Base-by-base conservation (phyloP, 495 filamentous ascomycete genomes). In the Hamigera avellanea region DNA sequence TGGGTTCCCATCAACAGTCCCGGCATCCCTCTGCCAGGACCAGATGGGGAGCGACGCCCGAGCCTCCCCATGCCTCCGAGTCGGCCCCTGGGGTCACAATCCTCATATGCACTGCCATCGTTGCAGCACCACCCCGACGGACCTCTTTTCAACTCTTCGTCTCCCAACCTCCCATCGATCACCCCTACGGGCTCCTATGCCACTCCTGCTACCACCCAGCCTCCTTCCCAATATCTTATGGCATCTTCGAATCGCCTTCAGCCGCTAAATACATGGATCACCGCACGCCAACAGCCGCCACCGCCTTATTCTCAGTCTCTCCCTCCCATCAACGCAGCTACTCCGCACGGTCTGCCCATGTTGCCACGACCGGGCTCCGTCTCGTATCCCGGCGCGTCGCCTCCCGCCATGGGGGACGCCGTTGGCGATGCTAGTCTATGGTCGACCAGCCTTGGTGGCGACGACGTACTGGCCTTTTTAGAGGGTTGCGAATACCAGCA, bases 1-100 rank as follows among this genome's bases (percentile, higher is more conserved):
- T 61, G 66, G 64, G 55, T 68, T 1, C 57, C 64, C 0, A 39
- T 68, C 41, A 68, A 68, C 44, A 66, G 57, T 39, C 54, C 61
- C 2, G 54, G 57, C 8, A 42, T 64, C 28, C 55, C 61, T 6
- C 45, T 54, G 0, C 59, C 61, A 1, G 41, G 52, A 15, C 52
- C 57, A 4, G 62, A 66, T 14, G 53, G 54, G 13, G 64, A 64
- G 34, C 61, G 64, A 21, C 62, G 61, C 13, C 64, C 62, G 3
- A 70, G 64, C 27, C 57, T 67, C 2, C 63, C 62, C 19, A 37
- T 67, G 10, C 64, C 57, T 0, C 59, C 53, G 30, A 50, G 47
- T 19, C 58, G 51, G 4, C 46, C 56, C n/a, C n/a, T n/a, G n/a
- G n/a, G n/a, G n/a, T n/a, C n/a, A n/a, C n/a, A n/a, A 25, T 62